Percentiles rank a stretch among this genome's conserved stretches.
phyloP scores from a whole-genome alignment of 176 grass and related monocot species.

The Eragrostis curvula region DNA sequence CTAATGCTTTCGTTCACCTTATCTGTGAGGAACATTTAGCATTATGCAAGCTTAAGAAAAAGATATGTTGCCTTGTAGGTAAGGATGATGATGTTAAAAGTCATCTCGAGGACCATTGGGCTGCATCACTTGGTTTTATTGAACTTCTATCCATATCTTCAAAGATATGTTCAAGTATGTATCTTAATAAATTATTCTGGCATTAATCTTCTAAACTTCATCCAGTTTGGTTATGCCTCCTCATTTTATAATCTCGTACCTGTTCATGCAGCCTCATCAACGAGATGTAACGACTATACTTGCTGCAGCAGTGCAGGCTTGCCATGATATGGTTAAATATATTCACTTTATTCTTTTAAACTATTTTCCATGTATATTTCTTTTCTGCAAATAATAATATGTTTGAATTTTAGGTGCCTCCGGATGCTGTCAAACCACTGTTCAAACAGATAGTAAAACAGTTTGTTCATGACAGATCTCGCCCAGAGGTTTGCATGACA shows the following conservation, averaged over 20 bases:
- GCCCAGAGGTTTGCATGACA: constrained; percentile 71
- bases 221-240: neutral
- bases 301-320: constrained; percentile 94
- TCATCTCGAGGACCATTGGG: constrained; percentile 84
- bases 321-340: constrained; percentile 85
- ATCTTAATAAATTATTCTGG: neutral
- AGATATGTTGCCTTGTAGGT: constrained; percentile 58
- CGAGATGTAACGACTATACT: constrained; percentile 92
- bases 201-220: neutral
- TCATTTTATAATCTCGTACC: constrained; percentile 21
- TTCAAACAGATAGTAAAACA: constrained; percentile 99
- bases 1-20: neutral
- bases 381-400: neutral
- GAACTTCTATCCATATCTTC: constrained; percentile 88
- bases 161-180: constrained; percentile 91
- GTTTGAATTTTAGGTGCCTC: constrained; percentile 72
- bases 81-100: constrained; percentile 95
- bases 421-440: constrained; percentile 92
- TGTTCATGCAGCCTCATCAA: constrained; percentile 81
- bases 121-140: constrained; percentile 87
- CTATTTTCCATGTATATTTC: constrained; percentile 6
- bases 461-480: constrained; percentile 95
- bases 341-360: constrained; percentile 6
- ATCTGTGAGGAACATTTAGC: neutral
- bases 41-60: constrained; percentile 28